Base-by-base conservation (phyloP, 1,284 basidiomycete genomes). In the Leccinum huronense region DNA sequence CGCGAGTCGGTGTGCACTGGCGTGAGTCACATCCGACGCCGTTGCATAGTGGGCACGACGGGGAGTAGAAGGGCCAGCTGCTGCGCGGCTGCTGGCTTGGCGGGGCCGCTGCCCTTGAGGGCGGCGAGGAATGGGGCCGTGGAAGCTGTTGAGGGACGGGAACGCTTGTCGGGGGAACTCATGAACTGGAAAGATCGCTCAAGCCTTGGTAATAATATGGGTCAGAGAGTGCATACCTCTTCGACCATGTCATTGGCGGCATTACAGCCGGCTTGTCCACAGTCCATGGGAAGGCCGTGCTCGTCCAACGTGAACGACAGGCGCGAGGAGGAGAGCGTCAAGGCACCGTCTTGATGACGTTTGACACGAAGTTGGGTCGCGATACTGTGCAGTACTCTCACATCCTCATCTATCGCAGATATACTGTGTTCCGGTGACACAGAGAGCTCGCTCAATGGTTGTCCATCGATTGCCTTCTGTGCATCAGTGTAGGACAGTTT, bases 221-320 rank as follows among this genome's bases (percentile, higher is more conserved):
- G 60, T 42, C 27, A 13, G 57, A 55, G 40, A 65, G 57, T 56
- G 36, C 58, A 64, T 72, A 94, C 93, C 84, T 98, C 97, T 78
- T 98, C 94, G 54, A 99, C 86, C 34, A 98, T 78, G 55, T 84
- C 82, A 70, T 96, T 89, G 8, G 96, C 90, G 63, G 95, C 90
- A 36, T 77, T 86, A 60, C 82, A 81, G 36, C 86, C 80, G 66
- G 88, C 83, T 58, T 87, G 84, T 27, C 79, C 80, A 66, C 94
- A 95, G 72, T 98, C 96, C 19, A 83, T 77, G 1, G 97, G 97
- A 60, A 88, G 73, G n/a, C 94, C 94, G 61, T 84, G 80, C 27
- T 91, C 91, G 74, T 97, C 94, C 63, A 99, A 80, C 38, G 82
- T 80, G 80, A 99, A 98, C 34, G 83, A 81, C 27, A 98, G 82